Percentiles rank a stretch among this genome's conserved stretches.
Conservation (phyloP, 2,329 filamentous ascomycete genomes). For the Ceratocystis cacaofunesta region DNA sequence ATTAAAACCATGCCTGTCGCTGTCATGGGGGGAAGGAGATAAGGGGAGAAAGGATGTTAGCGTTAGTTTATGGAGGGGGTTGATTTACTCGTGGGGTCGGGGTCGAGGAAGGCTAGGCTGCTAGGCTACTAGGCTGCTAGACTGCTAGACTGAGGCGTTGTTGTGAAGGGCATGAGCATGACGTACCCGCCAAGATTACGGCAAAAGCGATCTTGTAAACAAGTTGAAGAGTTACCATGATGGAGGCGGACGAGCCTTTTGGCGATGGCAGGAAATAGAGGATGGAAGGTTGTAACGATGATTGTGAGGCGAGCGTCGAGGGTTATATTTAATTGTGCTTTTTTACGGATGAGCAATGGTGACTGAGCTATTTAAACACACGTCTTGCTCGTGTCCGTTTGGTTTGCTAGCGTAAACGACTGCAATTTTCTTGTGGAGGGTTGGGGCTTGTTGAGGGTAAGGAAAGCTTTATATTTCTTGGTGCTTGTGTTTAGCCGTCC, state of each 20-base stretch:
- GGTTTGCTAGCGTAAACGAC: too few species aligned
- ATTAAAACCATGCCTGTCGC: constrained; percentile 57
- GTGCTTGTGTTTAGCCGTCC: neutral
- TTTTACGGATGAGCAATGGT: too few species aligned
- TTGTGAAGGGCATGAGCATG: neutral
- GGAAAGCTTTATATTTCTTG: neutral
- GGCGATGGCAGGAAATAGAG: neutral
- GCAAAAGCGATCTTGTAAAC: constrained; percentile 9
- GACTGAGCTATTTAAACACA: too few species aligned
- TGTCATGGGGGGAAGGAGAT: constrained; percentile 23
- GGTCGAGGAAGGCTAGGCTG: neutral
- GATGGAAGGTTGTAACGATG: neutral
- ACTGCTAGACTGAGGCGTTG: neutral
- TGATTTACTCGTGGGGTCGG: neutral
- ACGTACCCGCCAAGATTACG: constrained; percentile 8
- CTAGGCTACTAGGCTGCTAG: neutral
- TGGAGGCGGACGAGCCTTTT: too few species aligned
- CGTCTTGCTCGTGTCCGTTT: too few species aligned
- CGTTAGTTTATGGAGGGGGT: neutral
- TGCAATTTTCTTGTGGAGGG: too few species aligned
- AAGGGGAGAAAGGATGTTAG: too few species aligned
- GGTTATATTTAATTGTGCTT: neutral
- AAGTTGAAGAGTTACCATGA: constrained; percentile 2
- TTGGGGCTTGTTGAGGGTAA: neutral
- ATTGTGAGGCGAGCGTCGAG: neutral